phyloP scores from a whole-genome alignment of 306 rosid genomes.

The Hylodesmum podocarpum region DNA sequence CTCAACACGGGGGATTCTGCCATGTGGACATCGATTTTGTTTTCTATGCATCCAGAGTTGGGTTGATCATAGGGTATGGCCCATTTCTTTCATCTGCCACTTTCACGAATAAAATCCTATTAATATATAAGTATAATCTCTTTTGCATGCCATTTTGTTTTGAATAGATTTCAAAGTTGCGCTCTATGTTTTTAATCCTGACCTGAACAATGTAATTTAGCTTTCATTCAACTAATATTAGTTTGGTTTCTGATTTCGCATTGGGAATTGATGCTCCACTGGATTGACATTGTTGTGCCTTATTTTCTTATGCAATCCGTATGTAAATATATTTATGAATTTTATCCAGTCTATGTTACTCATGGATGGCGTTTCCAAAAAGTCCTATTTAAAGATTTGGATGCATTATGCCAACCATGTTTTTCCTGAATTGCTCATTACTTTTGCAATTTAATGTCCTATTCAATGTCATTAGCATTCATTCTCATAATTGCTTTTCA shows the following conservation, averaged over 20 bases:
- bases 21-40: constrained; percentile 91
- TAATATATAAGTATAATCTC: not conserved
- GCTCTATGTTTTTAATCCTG: not conserved
- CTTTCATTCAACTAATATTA: not conserved
- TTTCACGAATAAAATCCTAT: not conserved
- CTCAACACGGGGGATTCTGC: constrained; percentile 71
- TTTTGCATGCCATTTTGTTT: constrained; percentile 10
- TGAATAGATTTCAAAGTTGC: not conserved
- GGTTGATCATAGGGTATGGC: constrained; percentile 67
- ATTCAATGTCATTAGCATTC: constrained; percentile 26
- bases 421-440: not conserved
- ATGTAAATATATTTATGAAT: not conserved
- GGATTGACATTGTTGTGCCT: constrained; percentile 3
- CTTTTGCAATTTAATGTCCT: constrained; percentile 13
- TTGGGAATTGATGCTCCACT: constrained; percentile 11
- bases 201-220: not conserved
- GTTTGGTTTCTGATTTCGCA: constrained; percentile 22
- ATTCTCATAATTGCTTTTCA: constrained; percentile 34
- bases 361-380: not conserved
- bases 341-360: not conserved
- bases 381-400: not conserved
- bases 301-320: not conserved
- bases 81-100: not conserved
- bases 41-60: constrained; percentile 75
- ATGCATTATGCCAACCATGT: not conserved